Conservation (phyloP, 2,329 filamentous ascomycete genomes). For the Mycocentrospora acerina region DNA sequence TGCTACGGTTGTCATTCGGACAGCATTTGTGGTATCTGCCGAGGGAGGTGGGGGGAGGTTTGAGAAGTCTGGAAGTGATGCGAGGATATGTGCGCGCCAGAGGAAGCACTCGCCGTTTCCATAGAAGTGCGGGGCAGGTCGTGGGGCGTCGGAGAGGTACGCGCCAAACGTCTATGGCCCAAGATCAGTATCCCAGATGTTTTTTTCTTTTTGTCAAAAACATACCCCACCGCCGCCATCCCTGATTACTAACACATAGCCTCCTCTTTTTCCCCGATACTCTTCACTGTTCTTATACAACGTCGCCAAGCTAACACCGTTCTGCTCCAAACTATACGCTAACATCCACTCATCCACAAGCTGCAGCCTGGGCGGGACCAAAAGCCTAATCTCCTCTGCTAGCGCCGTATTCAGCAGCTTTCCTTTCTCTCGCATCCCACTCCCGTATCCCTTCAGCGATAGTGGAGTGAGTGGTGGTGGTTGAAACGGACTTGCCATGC, state of each 20-base stretch:
- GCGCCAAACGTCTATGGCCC: constrained; percentile 73
- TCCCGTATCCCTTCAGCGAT: constrained; percentile 65
- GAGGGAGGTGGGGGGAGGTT: constrained; percentile 70
- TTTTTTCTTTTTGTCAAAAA: constrained; percentile 17
- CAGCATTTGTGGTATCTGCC: constrained; percentile 63
- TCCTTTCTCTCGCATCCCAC: constrained; percentile 60
- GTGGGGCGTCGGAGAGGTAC: constrained; percentile 87
- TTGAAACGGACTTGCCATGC: constrained; percentile 76
- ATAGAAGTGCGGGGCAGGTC: constrained; percentile 80
- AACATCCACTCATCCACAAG: constrained; percentile 85
- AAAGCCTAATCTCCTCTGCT: constrained; percentile 89
- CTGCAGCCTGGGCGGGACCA: constrained; percentile 83
- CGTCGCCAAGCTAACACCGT: constrained; percentile 84
- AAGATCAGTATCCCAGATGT: constrained; percentile 11
- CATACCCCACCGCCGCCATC: constrained; percentile 74
- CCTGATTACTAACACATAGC: constrained; percentile 84
- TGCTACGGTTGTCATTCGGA: constrained; percentile 62
- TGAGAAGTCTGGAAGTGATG: constrained; percentile 51
- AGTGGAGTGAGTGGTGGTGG: constrained; percentile 87
- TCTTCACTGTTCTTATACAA: constrained; percentile 77
- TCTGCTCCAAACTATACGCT: constrained; percentile 85
- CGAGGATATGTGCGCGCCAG: constrained; percentile 73
- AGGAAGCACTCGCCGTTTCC: constrained; percentile 96
- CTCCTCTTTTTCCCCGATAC: constrained; percentile 69
- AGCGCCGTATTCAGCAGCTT: constrained; percentile 70